These are phyloP conservation scores for Pouteria campechiana DNA, from an alignment of 179 eudicot genomes.

Conservation along the genomic window DNA sequence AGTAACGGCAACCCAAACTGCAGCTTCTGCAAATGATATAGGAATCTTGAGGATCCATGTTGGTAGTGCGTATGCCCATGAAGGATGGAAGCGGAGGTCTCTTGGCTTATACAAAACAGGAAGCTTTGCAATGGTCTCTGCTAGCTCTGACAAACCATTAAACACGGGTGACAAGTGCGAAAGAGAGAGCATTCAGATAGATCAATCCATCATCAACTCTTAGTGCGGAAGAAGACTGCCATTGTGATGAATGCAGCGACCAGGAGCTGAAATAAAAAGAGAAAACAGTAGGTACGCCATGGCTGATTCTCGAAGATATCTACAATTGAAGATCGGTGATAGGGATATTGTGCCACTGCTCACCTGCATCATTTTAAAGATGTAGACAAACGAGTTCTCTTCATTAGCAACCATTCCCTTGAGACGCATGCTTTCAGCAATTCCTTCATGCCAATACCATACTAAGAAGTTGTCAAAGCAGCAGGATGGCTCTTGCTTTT, in stretches of 20 bases:
- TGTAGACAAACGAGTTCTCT: slow-evolving; percentile 22
- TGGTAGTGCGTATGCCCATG: slow-evolving; percentile 43
- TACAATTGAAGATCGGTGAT: background rate
- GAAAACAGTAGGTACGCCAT: background rate
- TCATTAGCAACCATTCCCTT: slow-evolving; percentile 24
- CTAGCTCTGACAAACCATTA: slow-evolving; percentile 29
- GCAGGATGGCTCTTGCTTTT: slow-evolving; percentile 26
- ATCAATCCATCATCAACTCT: slow-evolving; percentile 21
- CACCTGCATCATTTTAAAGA: slow-evolving; percentile 21
- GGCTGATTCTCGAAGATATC: too few relatives aligned
- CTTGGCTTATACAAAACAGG: slow-evolving; percentile 44
- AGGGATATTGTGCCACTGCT: background rate
- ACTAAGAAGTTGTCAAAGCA: slow-evolving; percentile 23
- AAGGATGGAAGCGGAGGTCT: slow-evolving; percentile 31
- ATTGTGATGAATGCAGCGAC: slow-evolving; percentile 14
- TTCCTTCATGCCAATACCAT: slow-evolving; percentile 19
- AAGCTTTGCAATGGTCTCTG: slow-evolving; percentile 26
- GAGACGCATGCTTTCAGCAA: slow-evolving; percentile 19
- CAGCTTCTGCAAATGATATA: slow-evolving; percentile 19
- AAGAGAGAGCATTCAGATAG: slow-evolving; percentile 24
- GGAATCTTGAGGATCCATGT: slow-evolving; percentile 36
- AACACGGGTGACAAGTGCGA: slow-evolving; percentile 17
- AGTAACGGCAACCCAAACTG: slow-evolving; percentile 23
- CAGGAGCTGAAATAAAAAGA: slow-evolving; percentile 12
- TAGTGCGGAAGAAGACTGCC: slow-evolving; percentile 33